A percentile compares a stretch with the other conserved stretches of the same genome.
phyloP scores from a whole-genome alignment of 129 eudicot species.

The Chrysanthemum seticuspe region DNA sequence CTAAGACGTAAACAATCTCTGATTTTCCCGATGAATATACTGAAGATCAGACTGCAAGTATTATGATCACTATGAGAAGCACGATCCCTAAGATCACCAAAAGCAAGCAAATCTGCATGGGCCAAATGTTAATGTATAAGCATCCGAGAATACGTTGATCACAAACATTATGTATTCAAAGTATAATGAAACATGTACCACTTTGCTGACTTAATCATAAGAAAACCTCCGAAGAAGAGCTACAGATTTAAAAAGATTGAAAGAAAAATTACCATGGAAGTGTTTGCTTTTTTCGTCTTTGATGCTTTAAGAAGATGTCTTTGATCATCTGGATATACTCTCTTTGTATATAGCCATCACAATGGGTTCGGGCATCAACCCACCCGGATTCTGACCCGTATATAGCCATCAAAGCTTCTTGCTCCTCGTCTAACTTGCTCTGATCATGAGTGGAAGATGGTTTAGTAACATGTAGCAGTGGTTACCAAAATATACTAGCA shows the following conservation, averaged over 20 bases:
- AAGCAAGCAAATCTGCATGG: conserved; percentile 84
- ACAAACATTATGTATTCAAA: neutral
- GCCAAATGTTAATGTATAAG: neutral
- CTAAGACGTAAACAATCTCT: conserved; percentile 3
- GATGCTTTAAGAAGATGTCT: conserved; percentile 85
- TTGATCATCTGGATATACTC: no score
- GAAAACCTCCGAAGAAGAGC: no score
- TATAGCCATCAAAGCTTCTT: no score
- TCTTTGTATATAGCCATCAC: no score
- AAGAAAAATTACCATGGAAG: conserved; percentile 67
- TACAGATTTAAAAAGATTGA: neutral
- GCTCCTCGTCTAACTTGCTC: no score
- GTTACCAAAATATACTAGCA: no score
- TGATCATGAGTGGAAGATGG: no score
- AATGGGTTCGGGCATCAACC: no score
- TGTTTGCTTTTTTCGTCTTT: conserved; percentile 79
- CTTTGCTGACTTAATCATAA: no score
- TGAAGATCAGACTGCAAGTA: conserved; percentile 55
- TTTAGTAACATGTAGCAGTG: no score
- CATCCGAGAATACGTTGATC: neutral
- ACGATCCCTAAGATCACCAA: conserved; percentile 83
- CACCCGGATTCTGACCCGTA: no score
- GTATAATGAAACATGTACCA: neutral
- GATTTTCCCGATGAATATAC: conserved; percentile 5
- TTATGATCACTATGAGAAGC: conserved; percentile 75